A percentile compares a stretch with the other conserved stretches of the same genome.
Conservation (phyloP, 2,329 filamentous ascomycete species). For the Thyridium curvatum region DNA sequence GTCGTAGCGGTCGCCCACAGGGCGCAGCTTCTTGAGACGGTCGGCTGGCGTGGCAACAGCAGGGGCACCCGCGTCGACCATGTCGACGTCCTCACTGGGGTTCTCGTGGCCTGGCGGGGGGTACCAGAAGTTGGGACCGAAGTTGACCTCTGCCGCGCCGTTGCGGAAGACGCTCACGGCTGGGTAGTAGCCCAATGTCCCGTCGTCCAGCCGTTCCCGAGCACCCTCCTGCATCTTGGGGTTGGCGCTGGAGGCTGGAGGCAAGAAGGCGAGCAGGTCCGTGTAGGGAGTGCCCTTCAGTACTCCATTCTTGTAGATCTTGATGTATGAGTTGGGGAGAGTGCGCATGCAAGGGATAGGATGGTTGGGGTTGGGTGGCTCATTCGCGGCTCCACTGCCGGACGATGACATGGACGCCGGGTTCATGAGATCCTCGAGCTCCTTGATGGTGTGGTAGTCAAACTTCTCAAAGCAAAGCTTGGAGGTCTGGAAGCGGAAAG, state of each 20-base stretch:
- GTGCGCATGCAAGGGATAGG: conserved; percentile 71
- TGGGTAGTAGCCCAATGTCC: conserved; percentile 92
- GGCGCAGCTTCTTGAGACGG: conserved; percentile 33
- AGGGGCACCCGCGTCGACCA: conserved; percentile 19
- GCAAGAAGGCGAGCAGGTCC: conserved; percentile 82
- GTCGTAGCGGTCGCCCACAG: conserved; percentile 73
- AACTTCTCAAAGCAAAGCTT: conserved; percentile 84
- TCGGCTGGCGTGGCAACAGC: conserved; percentile 3
- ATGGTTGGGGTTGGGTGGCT: conserved; percentile 66
- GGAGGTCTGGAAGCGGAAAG: conserved; percentile 88
- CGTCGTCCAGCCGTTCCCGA: conserved; percentile 85
- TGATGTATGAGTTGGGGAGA: conserved; percentile 78
- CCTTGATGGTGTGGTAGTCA: conserved; percentile 81
- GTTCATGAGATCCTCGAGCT: conserved; percentile 80
- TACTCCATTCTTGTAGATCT: conserved; percentile 87
- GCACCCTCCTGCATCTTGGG: conserved; percentile 67
- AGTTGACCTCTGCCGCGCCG: conserved; percentile 87
- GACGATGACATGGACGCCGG: conserved; percentile 47
- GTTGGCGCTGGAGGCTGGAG: conserved; percentile 75
- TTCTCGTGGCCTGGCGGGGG: conserved; percentile 57
- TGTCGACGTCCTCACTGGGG: conserved; percentile 39
- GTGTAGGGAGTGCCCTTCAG: conserved; percentile 83
- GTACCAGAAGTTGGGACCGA: conserved; percentile 89
- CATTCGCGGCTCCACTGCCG: conserved; percentile 20
- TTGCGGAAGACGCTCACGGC: conserved; percentile 88